phyloP scores from a whole-genome alignment of 2,329 filamentous ascomycete genomes.

The Ophiocordyceps camponoti-rufipedis region DNA sequence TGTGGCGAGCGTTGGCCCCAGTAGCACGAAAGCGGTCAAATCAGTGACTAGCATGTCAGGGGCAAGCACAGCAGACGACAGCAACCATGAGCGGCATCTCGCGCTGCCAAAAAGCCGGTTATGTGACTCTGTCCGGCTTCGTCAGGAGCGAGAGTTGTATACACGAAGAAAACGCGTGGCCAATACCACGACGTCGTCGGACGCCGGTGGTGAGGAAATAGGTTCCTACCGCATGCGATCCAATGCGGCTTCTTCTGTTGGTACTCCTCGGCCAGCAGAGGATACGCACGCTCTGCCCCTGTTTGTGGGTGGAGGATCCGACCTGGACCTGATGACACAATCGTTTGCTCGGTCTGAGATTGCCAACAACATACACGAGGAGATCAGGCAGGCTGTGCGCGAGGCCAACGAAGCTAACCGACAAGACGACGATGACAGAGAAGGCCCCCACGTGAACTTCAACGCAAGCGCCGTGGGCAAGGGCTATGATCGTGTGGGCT shows the following conservation, averaged over 20 bases:
- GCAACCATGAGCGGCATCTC: constrained; percentile 36
- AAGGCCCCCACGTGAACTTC: constrained; percentile 30
- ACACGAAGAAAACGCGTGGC: constrained; percentile 53
- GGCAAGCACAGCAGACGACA: constrained; percentile 53
- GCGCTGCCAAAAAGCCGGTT: constrained; percentile 48
- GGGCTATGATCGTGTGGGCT: constrained; percentile 67
- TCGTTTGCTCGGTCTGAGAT: constrained; percentile 67
- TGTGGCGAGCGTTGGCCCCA: constrained; percentile 54
- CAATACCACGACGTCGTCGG: constrained; percentile 44
- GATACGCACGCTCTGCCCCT: constrained; percentile 48
- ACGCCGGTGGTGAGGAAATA: constrained; percentile 30
- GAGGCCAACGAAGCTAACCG: constrained; percentile 51
- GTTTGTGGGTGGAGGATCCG: constrained; percentile 44
- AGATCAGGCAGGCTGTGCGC: constrained; percentile 54
- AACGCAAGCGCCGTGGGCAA: constrained; percentile 45
- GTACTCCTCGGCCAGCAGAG: constrained; percentile 45
- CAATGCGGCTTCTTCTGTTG: constrained; percentile 17
- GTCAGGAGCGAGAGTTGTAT: constrained; percentile 80
- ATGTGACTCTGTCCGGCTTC: constrained; percentile 63
- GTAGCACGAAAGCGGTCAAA: constrained; percentile 76
- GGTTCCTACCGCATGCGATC: constrained; percentile 32
- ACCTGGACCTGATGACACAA: constrained; percentile 64
- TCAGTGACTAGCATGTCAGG: constrained; percentile 75
- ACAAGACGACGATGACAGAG: constrained; percentile 30
- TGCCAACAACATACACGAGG: constrained; percentile 52